A percentile compares a stretch with the other conserved stretches of the same genome.
phyloP scores from a whole-genome alignment of 2,329 filamentous ascomycete genomes.

The Penicillium sp. region DNA sequence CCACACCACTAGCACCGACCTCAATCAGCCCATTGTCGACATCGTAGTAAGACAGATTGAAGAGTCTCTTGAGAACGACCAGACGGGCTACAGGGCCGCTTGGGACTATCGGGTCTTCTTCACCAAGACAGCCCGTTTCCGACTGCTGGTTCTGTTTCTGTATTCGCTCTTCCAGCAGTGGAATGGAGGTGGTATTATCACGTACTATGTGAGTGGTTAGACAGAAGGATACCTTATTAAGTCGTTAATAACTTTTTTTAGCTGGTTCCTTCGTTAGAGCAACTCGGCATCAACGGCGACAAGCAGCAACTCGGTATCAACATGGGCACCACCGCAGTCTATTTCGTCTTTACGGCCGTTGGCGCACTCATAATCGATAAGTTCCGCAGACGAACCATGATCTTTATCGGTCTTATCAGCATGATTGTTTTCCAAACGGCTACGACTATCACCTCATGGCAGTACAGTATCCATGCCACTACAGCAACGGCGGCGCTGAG shows the following conservation, averaged over 20 bases:
- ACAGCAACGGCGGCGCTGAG: slow-evolving; percentile 41
- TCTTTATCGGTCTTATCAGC: slow-evolving; percentile 42
- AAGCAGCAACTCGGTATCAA: slow-evolving; percentile 44
- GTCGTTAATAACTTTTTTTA: background rate
- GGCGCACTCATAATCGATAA: slow-evolving; percentile 45
- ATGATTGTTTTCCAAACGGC: slow-evolving; percentile 47
- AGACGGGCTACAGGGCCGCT: slow-evolving; percentile 35
- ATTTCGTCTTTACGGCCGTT: slow-evolving; percentile 47
- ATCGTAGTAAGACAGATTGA: slow-evolving; percentile 45
- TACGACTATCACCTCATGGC: slow-evolving; percentile 50
- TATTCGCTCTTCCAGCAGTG: slow-evolving; percentile 50
- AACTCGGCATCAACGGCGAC: slow-evolving; percentile 39
- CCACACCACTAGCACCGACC: slow-evolving; percentile 41
- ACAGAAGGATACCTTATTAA: background rate
- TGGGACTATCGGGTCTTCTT: slow-evolving; percentile 50
- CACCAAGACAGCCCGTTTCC: slow-evolving; percentile 43
- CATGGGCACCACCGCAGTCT: slow-evolving; percentile 44
- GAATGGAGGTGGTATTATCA: slow-evolving; percentile 48
- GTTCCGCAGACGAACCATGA: slow-evolving; percentile 44
- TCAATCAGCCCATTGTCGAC: slow-evolving; percentile 42
- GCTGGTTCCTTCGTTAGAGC: slow-evolving; percentile 40
- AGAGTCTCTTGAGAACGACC: slow-evolving; percentile 42
- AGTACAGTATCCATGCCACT: slow-evolving; percentile 33
- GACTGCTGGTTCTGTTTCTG: slow-evolving; percentile 44
- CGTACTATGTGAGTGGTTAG: slow-evolving; percentile 34